A percentile compares a stretch with the other conserved stretches of the same genome.
These are phyloP conservation scores for Neckera pumila DNA, from an alignment of 225 moss, liverwort and hornwort genomes.

Conservation along the genomic window DNA sequence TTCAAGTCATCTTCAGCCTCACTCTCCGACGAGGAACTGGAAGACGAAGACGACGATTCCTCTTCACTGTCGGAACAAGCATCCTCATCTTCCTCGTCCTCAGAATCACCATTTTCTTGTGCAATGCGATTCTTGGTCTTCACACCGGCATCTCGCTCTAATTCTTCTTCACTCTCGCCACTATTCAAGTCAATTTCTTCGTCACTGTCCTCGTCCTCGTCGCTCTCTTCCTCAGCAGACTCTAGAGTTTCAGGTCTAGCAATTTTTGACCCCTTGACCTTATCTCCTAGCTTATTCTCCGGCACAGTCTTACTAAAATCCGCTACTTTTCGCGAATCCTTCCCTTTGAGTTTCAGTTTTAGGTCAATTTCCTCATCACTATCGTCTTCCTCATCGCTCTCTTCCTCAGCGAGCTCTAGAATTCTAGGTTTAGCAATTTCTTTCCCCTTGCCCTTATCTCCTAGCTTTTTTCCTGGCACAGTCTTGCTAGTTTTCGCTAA, in stretches of 20 bases:
- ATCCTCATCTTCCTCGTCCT: conserved; percentile 3
- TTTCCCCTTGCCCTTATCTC: neutral
- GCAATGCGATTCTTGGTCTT: neutral
- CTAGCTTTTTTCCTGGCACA: neutral
- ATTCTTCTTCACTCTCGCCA: conserved; percentile 20
- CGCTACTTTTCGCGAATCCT: neutral
- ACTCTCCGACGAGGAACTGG: conserved; percentile 66
- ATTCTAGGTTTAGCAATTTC: neutral
- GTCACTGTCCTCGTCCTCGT: conserved; percentile 12
- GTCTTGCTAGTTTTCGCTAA: neutral
- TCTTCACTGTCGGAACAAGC: conserved; percentile 1
- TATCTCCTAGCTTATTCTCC: neutral
- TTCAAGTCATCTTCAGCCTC: conserved; percentile 44
- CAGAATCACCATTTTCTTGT: conserved; percentile 1
- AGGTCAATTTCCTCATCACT: neutral
- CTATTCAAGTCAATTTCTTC: conserved; percentile 11
- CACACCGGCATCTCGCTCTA: neutral
- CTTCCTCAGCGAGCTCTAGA: conserved; percentile 1
- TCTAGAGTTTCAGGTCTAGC: neutral
- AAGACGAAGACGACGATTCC: conserved; percentile 60
- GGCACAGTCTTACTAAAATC: neutral
- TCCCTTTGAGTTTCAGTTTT: neutral
- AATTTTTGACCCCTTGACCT: neutral
- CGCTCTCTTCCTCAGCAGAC: conserved; percentile 8
- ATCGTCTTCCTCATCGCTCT: neutral